phyloP scores from a whole-genome alignment of 2,329 filamentous ascomycete species.

The Nemania sp. region DNA sequence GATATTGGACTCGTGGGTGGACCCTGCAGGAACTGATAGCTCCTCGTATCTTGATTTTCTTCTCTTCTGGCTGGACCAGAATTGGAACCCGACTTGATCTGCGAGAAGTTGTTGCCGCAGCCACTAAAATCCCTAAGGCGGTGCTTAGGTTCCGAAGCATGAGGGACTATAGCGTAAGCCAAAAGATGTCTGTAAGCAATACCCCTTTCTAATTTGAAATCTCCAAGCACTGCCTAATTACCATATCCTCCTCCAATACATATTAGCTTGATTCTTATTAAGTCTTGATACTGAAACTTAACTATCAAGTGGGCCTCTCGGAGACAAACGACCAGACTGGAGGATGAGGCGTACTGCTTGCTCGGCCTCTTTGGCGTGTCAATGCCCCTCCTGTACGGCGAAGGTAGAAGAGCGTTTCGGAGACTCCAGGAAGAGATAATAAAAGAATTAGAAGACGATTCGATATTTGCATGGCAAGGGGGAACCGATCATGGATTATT shows the following conservation, averaged over 20 bases:
- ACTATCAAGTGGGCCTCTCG: constrained; percentile 27
- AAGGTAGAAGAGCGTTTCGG: constrained; percentile 21
- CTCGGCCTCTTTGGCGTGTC: constrained; percentile 18
- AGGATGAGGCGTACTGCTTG: constrained; percentile 27
- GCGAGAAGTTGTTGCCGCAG: constrained; percentile 6
- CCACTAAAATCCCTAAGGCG: constrained; percentile 10
- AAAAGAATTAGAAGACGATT: constrained; percentile 42
- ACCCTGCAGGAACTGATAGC: constrained; percentile 10
- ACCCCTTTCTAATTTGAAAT: background rate
- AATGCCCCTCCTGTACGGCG: constrained; percentile 27
- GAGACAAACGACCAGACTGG: constrained; percentile 17
- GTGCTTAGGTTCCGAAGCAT: constrained; percentile 21
- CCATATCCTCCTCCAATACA: background rate
- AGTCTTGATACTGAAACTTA: constrained; percentile 17
- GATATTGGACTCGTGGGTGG: constrained; percentile 21
- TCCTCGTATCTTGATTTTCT: constrained; percentile 16
- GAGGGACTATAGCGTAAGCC: constrained; percentile 23
- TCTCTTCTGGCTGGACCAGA: constrained; percentile 15
- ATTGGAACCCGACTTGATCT: constrained; percentile 16
- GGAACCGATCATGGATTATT: constrained; percentile 20
- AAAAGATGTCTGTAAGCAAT: constrained; percentile 24
- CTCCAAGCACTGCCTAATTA: background rate
- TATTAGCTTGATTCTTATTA: background rate
- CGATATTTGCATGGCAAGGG: constrained; percentile 42
- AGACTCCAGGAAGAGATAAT: constrained; percentile 28